Percentiles rank a stretch among this genome's conserved stretches.
phyloP scores from a whole-genome alignment of 805 yeast species.

The Candida anglica region DNA sequence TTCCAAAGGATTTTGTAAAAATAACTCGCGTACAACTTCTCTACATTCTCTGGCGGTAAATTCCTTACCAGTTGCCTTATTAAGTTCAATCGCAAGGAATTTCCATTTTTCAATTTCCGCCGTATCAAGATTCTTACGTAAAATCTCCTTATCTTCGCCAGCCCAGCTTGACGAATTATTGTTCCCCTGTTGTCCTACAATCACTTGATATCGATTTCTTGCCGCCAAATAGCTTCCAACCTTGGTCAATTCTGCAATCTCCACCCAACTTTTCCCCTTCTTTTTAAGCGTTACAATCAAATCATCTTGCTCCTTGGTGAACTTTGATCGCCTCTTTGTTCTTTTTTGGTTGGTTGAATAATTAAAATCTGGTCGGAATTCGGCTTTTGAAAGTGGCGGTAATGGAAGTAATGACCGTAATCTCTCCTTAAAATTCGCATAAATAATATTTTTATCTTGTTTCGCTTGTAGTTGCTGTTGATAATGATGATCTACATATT shows the following conservation, averaged over 20 bases:
- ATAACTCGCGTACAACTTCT: constrained; percentile 48
- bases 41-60: constrained; percentile 54
- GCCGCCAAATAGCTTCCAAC: constrained; percentile 72
- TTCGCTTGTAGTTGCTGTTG: constrained; percentile 6
- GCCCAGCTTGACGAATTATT: constrained; percentile 67
- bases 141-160: constrained; percentile 45
- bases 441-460: constrained; percentile 11
- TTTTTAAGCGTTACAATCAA: constrained; percentile 58
- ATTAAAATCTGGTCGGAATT: constrained; percentile 40
- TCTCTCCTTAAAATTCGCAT: constrained; percentile 20
- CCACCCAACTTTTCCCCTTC: constrained; percentile 67
- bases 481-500: background rate
- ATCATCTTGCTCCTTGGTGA: constrained; percentile 63
- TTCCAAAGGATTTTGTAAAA: constrained; percentile 49
- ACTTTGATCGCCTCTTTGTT: constrained; percentile 62
- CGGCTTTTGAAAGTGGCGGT: constrained; percentile 46
- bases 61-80: constrained; percentile 48
- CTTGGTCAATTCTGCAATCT: constrained; percentile 61
- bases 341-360: constrained; percentile 44
- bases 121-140: constrained; percentile 56
- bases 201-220: constrained; percentile 71
- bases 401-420: constrained; percentile 34
- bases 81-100: constrained; percentile 58
- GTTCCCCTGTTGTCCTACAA: constrained; percentile 76
- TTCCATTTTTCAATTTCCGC: constrained; percentile 72